Base-by-base conservation (phyloP, 495 filamentous ascomycete species). In the Xylaria telfairii region DNA sequence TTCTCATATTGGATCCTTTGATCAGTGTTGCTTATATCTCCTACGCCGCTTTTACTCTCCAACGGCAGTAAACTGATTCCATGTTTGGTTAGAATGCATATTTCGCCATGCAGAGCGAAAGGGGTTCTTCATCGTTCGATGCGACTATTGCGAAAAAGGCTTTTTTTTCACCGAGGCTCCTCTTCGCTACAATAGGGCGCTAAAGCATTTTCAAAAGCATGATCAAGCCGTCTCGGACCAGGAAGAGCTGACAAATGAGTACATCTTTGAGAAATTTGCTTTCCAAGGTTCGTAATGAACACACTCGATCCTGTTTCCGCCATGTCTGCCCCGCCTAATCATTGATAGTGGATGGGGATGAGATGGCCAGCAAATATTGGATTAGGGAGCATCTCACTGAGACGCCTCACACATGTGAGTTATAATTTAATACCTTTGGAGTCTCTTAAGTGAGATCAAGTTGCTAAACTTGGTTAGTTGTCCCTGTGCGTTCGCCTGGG, bases 291-390 rank as follows among this genome's bases (percentile, higher is more conserved):
- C n/a, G n/a, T n/a, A n/a, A 72, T 3, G 65, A 76, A 15, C 13
- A 53, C 7, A 57, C 32, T 6, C 7, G 9, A 17, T 21, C 39
- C 26, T 28, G 8, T 41, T 34, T 19, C 0, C n/a, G 7, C 26
- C 34, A 13, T 41, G 4, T 2, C 8, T 12, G 4, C 4, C 37
- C 54, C 5, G 9, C 37, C 57, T 64, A 37, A 70, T 26, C 4
- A 24, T 70, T 12, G 1, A 26, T 42, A 78, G 76, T 78, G 53
- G 74, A 77, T 44, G 75, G 74, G 41, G 65, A 63, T 5, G 73
- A 68, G 44, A 67, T 78, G 73, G 75, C 72, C 13, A 75, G 73
- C 53, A 77, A 75, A 64, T 77, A 78, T 56, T 78, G 76, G 76
- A 72, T 78, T 17, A 74, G 69, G 49, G 75, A 77, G 59, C 76